Conservation (phyloP, 108 stramenopile species). For the Conticribra guillardii region DNA sequence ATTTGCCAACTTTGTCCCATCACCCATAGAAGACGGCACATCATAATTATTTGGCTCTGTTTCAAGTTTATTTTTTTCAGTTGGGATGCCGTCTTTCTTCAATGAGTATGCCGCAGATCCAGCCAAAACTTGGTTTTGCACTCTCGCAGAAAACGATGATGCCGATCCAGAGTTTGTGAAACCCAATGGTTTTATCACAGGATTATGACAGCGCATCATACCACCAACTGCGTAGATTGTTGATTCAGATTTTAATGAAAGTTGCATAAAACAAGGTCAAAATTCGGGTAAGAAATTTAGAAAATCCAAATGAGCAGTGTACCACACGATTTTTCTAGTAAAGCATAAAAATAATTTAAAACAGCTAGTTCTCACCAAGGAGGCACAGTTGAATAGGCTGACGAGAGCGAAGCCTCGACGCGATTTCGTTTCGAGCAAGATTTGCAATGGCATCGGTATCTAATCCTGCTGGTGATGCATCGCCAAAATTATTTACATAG, state of each 20-base stretch:
- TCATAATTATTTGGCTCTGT: neutral
- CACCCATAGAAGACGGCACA: no score
- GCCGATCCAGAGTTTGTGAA: conserved; percentile 3
- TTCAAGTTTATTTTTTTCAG: neutral
- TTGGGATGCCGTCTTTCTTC: neutral
- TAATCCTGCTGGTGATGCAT: conserved; percentile 41
- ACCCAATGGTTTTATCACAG: neutral
- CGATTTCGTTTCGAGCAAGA: conserved; percentile 58
- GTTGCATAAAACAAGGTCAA: no score
- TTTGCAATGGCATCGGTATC: conserved; percentile 68
- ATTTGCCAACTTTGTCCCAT: neutral
- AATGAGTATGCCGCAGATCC: conserved; percentile 25
- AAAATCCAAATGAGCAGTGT: no score
- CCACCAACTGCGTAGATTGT: no score
- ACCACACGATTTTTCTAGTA: no score
- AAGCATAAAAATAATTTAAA: no score
- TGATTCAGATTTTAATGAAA: no score
- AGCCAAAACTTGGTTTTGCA: conserved; percentile 45
- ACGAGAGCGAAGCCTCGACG: conserved; percentile 53
- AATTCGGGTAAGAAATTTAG: no score
- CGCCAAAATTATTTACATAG: neutral
- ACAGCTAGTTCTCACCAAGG: no score
- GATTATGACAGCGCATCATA: conserved; percentile 44
- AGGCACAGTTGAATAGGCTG: conserved; percentile 58
- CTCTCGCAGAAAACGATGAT: conserved; percentile 26